A percentile compares a stretch with the other conserved stretches of the same genome.
phyloP scores from a whole-genome alignment of 306 rosid species.

The Glycine tomentella region DNA sequence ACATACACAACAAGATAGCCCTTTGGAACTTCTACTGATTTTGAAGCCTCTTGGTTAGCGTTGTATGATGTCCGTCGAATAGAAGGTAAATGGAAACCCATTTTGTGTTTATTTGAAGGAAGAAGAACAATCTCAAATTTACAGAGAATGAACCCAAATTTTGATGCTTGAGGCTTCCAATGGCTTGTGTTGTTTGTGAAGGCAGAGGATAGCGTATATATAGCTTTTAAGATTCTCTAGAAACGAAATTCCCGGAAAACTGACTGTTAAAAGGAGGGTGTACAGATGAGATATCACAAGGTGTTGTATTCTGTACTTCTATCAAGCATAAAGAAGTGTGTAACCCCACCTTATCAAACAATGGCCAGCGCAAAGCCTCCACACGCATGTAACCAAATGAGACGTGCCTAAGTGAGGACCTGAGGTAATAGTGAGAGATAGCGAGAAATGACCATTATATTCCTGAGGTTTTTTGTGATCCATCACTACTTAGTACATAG shows the following conservation, averaged over 20 bases:
- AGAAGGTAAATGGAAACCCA: conserved; percentile 49
- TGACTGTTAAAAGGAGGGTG: not conserved
- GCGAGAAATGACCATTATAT: too few species aligned
- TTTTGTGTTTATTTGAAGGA: not conserved
- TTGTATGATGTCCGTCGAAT: conserved; percentile 29
- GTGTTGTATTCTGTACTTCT: not conserved
- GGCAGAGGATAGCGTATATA: conserved; percentile 33
- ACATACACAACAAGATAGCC: conserved; percentile 58
- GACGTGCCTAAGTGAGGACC: not conserved
- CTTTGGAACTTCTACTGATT: conserved; percentile 42
- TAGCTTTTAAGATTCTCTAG: conserved; percentile 16
- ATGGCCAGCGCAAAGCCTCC: not conserved
- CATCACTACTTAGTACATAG: too few species aligned
- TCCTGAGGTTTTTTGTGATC: too few species aligned
- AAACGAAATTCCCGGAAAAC: not conserved
- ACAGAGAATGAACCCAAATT: not conserved
- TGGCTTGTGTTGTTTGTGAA: too few species aligned
- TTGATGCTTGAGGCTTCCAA: conserved; percentile 14
- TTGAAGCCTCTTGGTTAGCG: conserved; percentile 35
- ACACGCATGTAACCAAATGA: not conserved
- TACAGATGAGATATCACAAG: conserved; percentile 41
- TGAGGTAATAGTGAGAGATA: not conserved
- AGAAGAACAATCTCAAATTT: not conserved
- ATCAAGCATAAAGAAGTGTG: conserved; percentile 1
- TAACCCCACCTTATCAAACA: conserved; percentile 32